Evolutionary conservation across 2,329 filamentous ascomycete genomes (phyloP).

Genomic region (Chrysoporthe cubensis): DNA sequence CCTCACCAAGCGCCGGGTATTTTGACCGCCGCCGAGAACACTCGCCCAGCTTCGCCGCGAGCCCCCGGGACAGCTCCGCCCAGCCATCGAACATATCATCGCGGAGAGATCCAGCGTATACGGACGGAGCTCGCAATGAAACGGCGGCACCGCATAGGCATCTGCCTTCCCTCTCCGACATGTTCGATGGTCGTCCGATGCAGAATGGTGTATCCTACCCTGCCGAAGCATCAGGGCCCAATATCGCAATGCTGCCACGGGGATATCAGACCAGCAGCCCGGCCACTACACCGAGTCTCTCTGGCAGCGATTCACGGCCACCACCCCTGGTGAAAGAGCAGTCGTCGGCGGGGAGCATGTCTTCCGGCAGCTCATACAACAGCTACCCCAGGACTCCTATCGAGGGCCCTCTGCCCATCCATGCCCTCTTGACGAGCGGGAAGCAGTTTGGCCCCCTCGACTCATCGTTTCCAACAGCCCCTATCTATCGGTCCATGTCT

Average conservation of each 20-base stretch:
- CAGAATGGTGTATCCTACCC: conserved; percentile 29
- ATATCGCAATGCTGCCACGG: conserved; percentile 25
- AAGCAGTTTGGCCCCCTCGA: conserved; percentile 29
- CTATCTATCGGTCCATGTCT: conserved; percentile 25
- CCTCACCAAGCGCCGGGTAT: conserved; percentile 46
- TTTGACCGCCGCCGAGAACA: conserved; percentile 41
- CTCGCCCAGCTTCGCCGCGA: conserved; percentile 36
- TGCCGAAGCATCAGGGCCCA: conserved; percentile 26
- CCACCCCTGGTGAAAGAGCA: conserved; percentile 51
- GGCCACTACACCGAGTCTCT: conserved; percentile 35
- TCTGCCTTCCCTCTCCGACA: conserved; percentile 52
- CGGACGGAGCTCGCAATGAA: conserved; percentile 37
- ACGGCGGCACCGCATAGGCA: conserved; percentile 39
- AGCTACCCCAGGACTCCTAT: conserved; percentile 50
- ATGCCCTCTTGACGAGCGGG: conserved; percentile 49
- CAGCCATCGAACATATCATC: conserved; percentile 33
- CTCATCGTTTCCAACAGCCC: conserved; percentile 14
- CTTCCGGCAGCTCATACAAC: conserved; percentile 44
- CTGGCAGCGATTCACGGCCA: conserved; percentile 37
- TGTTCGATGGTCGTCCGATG: conserved; percentile 46
- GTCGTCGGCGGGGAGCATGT: conserved; percentile 48
- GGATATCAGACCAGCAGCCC: conserved; percentile 32
- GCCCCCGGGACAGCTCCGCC: conserved; percentile 30
- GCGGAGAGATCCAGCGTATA: conserved; percentile 33
- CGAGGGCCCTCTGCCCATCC: conserved; percentile 58